phyloP scores from a whole-genome alignment of 129 eudicot genomes.

The Tagetes erecta region DNA sequence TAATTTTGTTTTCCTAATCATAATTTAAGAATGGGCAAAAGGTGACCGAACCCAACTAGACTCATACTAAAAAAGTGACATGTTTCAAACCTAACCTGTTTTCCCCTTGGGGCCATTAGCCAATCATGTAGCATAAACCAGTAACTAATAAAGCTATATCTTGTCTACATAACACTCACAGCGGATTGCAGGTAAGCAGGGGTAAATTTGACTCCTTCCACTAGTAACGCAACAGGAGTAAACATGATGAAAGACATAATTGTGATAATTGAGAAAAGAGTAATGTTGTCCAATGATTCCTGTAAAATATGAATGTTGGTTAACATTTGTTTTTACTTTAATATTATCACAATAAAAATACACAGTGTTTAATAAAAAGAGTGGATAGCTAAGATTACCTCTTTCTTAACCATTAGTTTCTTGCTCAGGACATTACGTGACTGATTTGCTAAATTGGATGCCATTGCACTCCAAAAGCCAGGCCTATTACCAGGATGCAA shows the following conservation, averaged over 20 bases:
- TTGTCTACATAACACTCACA: constrained; percentile 52
- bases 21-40: not conserved
- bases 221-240: constrained; percentile 64
- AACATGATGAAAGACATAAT: constrained; percentile 83
- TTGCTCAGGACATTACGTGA: constrained; percentile 96
- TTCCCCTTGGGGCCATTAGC: not conserved
- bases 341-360: not conserved
- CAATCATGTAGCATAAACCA: not conserved
- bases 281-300: constrained; percentile 96
- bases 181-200: constrained; percentile 82
- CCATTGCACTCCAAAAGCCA: constrained; percentile 99
- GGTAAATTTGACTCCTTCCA: constrained; percentile 90
- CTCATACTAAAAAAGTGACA: not conserved
- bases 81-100: not conserved
- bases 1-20: not conserved
- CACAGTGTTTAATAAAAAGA: constrained; percentile 6
- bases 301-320: constrained; percentile 29
- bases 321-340: not conserved
- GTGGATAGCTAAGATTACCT: constrained; percentile 30
- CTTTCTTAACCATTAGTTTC: constrained; percentile 89
- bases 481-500: constrained; percentile 50
- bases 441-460: constrained; percentile 92
- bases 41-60: not conserved
- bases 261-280: constrained; percentile 91
- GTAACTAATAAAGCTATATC: constrained; percentile 5